phyloP scores from a whole-genome alignment of 805 yeast species.

The Schwanniomyces occidentalis region DNA sequence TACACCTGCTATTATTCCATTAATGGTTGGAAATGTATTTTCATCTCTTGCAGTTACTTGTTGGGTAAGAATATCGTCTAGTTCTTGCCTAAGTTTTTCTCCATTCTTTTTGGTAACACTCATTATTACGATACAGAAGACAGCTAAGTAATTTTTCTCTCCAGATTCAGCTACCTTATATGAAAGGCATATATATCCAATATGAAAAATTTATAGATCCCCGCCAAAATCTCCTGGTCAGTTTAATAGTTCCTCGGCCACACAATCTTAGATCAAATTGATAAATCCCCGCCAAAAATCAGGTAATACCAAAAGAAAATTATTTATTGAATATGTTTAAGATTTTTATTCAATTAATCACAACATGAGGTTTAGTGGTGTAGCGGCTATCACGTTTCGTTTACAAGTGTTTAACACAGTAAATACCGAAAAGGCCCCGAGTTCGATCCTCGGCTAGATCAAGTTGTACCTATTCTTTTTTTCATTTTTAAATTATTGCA shows the following conservation, averaged over 20 bases:
- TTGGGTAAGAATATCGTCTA: background rate
- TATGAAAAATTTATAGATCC: no score
- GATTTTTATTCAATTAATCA: background rate
- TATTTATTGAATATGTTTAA: no score
- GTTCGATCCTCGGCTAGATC: slow-evolving; percentile 47
- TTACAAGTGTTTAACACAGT: slow-evolving; percentile 35
- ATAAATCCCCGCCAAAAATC: no score
- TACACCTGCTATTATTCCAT: slow-evolving; percentile 29
- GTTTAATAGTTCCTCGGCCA: no score
- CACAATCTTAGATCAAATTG: no score
- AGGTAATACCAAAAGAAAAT: no score
- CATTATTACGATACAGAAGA: no score
- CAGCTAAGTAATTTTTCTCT: no score
- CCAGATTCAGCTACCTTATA: no score
- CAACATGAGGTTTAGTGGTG: slow-evolving; percentile 36
- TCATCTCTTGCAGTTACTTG: slow-evolving; percentile 1
- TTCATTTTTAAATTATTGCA: background rate
- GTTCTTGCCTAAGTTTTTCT: background rate
- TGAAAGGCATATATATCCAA: no score
- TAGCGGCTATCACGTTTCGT: slow-evolving; percentile 47
- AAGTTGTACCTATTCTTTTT: slow-evolving; percentile 16
- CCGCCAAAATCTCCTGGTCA: no score
- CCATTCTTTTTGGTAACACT: background rate
- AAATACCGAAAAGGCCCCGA: slow-evolving; percentile 45
- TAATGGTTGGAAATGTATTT: slow-evolving; percentile 13